Evolutionary conservation across 345 rosid species (phyloP), one percentile per base, ranked within the genome.

Genomic region (Arabis alpina): DNA sequence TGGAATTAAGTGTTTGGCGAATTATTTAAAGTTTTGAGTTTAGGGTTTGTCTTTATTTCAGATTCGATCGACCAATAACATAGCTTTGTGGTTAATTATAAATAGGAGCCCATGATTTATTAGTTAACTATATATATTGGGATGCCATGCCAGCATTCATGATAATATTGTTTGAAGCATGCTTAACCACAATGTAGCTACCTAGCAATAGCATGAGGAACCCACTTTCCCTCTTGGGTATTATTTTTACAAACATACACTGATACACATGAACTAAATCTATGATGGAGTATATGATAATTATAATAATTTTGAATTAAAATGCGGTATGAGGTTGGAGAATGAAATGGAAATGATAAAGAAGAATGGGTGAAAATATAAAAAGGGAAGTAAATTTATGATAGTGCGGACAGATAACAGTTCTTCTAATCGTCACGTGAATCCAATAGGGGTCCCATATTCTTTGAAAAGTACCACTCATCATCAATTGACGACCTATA

Each of bases 1-100:
- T 73, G 77, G 72, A 73, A 32, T 32, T 11, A 73, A 36, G 61
- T 42, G 72, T 57, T 73, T 73, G 72, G 54, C 61, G 23, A 66
- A 50, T 50, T 73, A 50, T 42, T 50, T 73, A 54, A 72, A 34
- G n/a, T 40, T 57, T 55, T 54, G 70, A 55, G 36, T 72, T 72
- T 45, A 72, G 51, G 57, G 51, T 15, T 54, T 54, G 71, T 47
- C 58, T 64, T 64, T 48, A 72, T 63, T 54, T 54, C 49, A 72
- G 70, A 72, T 63, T 63, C 70, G 34, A 47, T 63, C 70, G 24
- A 47, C 57, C 16, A 72, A 54, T 47, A 4, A 11, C 14, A 12
- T 37, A 71, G 39, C 49, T 44, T n/a, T 54, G 36, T n/a, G 54
- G 49, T 6, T 34, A 62, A 40, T 39, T 42, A 34, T 8, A 54